Conservation (phyloP, 305 asterid species). For the Ilex paraguariensis region DNA sequence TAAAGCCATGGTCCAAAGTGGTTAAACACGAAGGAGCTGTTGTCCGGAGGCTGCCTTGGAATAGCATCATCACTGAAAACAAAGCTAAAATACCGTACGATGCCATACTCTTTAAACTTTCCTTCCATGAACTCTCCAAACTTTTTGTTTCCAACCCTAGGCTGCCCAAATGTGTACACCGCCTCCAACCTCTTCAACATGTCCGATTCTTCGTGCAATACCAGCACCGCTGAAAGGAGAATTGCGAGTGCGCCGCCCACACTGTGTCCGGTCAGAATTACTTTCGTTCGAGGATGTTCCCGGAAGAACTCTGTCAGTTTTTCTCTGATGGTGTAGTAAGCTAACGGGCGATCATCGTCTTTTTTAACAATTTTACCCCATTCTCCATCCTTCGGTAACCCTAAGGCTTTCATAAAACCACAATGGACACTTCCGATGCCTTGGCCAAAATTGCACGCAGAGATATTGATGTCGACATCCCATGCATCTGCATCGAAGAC, state of each 20-base stretch:
- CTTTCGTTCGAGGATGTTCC: slow-evolving; percentile 22
- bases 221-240: slow-evolving; percentile 40
- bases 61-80: slow-evolving; percentile 51
- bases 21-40: slow-evolving; percentile 31
- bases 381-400: slow-evolving; percentile 31
- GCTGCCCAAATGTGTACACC: slow-evolving; percentile 60
- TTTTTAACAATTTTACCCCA: slow-evolving; percentile 28
- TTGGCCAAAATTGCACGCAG: slow-evolving; percentile 31
- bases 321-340: slow-evolving; percentile 44
- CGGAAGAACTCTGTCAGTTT: slow-evolving; percentile 20
- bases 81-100: slow-evolving; percentile 27
- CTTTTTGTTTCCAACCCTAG: slow-evolving; percentile 43
- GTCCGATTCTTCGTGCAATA: slow-evolving; percentile 33
- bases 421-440: slow-evolving; percentile 41
- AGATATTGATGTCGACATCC: slow-evolving; percentile 54
- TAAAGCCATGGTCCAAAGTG: slow-evolving; percentile 52
- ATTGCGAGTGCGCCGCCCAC: slow-evolving; percentile 57
- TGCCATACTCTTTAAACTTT: slow-evolving; percentile 10
- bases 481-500: slow-evolving; percentile 41
- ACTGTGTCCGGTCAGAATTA: slow-evolving; percentile 60
- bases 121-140: slow-evolving; percentile 34
- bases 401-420: slow-evolving; percentile 62
- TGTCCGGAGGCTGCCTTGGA: slow-evolving; percentile 56
- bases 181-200: slow-evolving; percentile 40
- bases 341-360: slow-evolving; percentile 12